A percentile compares a stretch with the other conserved stretches of the same genome.
These are phyloP conservation scores for Candida sp. DNA, from an alignment of 1,139 yeast species.

Conservation along the genomic window DNA sequence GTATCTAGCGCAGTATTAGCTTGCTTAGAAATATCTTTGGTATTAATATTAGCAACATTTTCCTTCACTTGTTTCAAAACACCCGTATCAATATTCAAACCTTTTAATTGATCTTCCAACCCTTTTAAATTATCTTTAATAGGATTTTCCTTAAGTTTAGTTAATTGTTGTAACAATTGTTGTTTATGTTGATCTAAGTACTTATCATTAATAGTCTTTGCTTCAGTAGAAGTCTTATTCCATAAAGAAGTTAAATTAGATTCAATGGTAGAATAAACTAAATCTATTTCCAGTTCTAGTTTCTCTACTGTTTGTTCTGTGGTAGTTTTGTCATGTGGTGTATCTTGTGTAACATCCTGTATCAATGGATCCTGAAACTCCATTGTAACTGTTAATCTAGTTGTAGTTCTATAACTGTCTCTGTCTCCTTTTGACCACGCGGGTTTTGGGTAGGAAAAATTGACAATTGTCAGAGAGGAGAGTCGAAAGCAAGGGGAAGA, in stretches of 20 bases:
- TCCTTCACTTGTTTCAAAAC: not conserved
- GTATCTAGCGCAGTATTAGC: constrained; percentile 62
- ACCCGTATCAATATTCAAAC: constrained; percentile 7
- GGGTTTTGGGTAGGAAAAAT: no score
- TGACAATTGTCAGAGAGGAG: no score
- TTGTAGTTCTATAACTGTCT: no score
- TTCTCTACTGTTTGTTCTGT: constrained; percentile 48
- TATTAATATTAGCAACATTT: constrained; percentile 10
- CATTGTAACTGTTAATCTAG: constrained; percentile 14
- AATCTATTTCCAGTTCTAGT: constrained; percentile 52
- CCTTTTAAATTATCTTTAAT: constrained; percentile 21
- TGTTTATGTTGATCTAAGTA: constrained; percentile 41
- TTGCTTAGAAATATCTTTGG: constrained; percentile 22
- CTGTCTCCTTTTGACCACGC: no score
- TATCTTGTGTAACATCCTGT: constrained; percentile 6
- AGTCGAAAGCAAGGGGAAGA: no score
- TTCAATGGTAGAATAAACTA: constrained; percentile 46
- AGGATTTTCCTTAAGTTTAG: constrained; percentile 20
- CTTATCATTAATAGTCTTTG: constrained; percentile 29
- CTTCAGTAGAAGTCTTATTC: constrained; percentile 32
- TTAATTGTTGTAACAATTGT: constrained; percentile 31
- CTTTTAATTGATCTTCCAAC: constrained; percentile 32
- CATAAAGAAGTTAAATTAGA: constrained; percentile 36
- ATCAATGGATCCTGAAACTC: constrained; percentile 31
- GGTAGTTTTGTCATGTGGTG: constrained; percentile 10